Percentiles rank a stretch among this genome's conserved stretches.
phyloP scores from a whole-genome alignment of 352 stramenopile species.

The Globisporangium canariense region DNA sequence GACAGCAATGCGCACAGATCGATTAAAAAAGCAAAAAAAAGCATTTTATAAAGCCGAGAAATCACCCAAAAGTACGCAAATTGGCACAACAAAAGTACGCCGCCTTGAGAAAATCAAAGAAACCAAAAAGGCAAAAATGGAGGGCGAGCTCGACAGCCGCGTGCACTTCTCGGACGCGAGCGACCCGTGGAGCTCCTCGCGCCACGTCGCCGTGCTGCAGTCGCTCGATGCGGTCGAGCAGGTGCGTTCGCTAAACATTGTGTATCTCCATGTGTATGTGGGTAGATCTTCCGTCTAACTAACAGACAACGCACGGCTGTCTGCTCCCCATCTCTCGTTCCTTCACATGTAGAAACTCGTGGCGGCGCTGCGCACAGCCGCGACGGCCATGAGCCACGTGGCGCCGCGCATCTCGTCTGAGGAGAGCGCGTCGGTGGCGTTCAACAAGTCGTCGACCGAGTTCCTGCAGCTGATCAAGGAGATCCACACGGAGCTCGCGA shows the following conservation, averaged over 20 bases:
- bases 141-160: slow-evolving; percentile 61
- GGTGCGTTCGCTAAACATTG: slow-evolving; percentile 26
- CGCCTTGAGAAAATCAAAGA: not conserved
- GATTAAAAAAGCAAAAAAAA: no score
- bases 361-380: slow-evolving; percentile 58
- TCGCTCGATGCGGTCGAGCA: slow-evolving; percentile 72
- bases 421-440: slow-evolving; percentile 64
- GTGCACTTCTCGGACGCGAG: slow-evolving; percentile 76
- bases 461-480: slow-evolving; percentile 86
- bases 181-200: slow-evolving; percentile 64
- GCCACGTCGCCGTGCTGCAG: slow-evolving; percentile 75
- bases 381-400: slow-evolving; percentile 67
- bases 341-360: slow-evolving; percentile 67
- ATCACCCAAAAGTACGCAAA: no score
- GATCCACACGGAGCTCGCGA: slow-evolving; percentile 79
- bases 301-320: slow-evolving; percentile 3
- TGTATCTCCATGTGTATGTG: not conserved
- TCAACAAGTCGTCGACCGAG: slow-evolving; percentile 74
- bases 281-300: not conserved
- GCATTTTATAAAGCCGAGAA: no score
- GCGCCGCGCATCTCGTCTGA: slow-evolving; percentile 56
- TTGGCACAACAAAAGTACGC: not conserved
- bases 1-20: no score
- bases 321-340: slow-evolving; percentile 1
- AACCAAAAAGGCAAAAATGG: slow-evolving; percentile 27